These are phyloP conservation scores for Pyrus communis DNA, from an alignment of 306 rosid species.

Conservation along the genomic window DNA sequence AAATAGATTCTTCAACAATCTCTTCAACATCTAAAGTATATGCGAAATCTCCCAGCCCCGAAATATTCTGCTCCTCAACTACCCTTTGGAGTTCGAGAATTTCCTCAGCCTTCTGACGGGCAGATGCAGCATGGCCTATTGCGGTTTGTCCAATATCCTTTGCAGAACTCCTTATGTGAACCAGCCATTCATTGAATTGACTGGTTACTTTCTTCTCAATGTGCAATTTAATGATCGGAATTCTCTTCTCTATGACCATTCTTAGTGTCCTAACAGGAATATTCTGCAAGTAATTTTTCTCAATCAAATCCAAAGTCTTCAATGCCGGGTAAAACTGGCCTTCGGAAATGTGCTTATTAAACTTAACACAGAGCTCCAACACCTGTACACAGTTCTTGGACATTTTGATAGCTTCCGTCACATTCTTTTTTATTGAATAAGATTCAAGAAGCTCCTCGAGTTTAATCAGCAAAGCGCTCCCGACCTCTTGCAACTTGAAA, in stretches of 20 bases:
- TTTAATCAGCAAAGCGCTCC: constrained; percentile 54
- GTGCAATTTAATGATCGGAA: constrained; percentile 71
- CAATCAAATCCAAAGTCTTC: constrained; percentile 74
- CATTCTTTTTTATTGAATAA: constrained; percentile 69
- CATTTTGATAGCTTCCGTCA: constrained; percentile 73
- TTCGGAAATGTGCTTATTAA: constrained; percentile 66
- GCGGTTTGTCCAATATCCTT: constrained; percentile 76
- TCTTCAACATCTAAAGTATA: constrained; percentile 69
- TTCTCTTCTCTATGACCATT: constrained; percentile 52
- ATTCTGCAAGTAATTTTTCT: constrained; percentile 49
- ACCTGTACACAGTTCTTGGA: constrained; percentile 62
- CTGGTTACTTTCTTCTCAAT: constrained; percentile 70
- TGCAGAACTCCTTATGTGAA: constrained; percentile 71
- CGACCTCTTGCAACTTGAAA: constrained; percentile 85
- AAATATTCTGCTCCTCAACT: constrained; percentile 49
- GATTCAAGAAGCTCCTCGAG: constrained; percentile 95
- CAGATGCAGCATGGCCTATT: constrained; percentile 58
- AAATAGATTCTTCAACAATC: constrained; percentile 55
- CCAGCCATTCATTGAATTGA: constrained; percentile 90
- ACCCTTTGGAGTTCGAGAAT: constrained; percentile 62
- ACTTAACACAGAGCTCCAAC: constrained; percentile 85
- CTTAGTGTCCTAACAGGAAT: constrained; percentile 67
- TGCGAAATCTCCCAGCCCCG: constrained; percentile 36
- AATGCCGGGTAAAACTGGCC: constrained; percentile 68
- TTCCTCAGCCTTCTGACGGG: constrained; percentile 73